Conservation (phyloP, 1,284 basidiomycete genomes). For the Somion occarium region DNA sequence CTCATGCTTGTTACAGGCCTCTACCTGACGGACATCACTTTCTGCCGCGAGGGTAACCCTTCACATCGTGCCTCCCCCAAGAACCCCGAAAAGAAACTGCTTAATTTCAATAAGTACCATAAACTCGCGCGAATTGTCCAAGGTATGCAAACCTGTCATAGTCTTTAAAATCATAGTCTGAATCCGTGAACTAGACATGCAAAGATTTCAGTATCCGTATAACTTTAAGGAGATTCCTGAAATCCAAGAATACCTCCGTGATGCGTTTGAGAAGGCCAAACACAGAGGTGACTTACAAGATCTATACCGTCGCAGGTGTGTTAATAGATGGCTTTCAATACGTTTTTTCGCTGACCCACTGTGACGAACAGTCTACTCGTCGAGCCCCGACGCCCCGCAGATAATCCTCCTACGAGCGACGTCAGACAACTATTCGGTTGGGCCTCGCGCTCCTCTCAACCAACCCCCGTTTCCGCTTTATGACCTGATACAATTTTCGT, state of each 20-base stretch:
- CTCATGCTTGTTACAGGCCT: conserved; percentile 48
- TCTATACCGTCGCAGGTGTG: conserved; percentile 75
- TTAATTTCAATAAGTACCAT: conserved; percentile 96
- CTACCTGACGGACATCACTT: conserved; percentile 90
- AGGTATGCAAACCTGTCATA: conserved; percentile 43
- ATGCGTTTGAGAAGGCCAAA: conserved; percentile 67
- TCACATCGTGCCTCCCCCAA: conserved; percentile 78
- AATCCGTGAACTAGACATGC: too few relatives aligned
- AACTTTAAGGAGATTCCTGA: conserved; percentile 81
- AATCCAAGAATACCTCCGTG: conserved; percentile 73
- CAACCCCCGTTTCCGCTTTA: conserved; percentile 21
- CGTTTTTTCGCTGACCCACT: too few relatives aligned
- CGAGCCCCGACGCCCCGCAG: conserved; percentile 74
- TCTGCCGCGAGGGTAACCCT: conserved; percentile 93
- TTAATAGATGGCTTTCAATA: conserved; percentile 6
- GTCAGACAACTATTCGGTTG: conserved; percentile 74
- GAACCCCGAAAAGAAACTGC: conserved; percentile 72
- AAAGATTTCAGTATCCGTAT: conserved; percentile 88
- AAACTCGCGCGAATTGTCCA: conserved; percentile 87
- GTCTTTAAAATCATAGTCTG: too few relatives aligned
- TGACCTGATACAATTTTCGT: conserved; percentile 9
- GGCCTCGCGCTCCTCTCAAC: conserved; percentile 51
- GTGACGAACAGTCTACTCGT: conserved; percentile 56
- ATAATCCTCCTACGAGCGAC: conserved; percentile 59
- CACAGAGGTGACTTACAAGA: conserved; percentile 76